These are phyloP conservation scores for Nothopassalora personata DNA, from an alignment of 2,329 filamentous ascomycete species.

Conservation along the genomic window DNA sequence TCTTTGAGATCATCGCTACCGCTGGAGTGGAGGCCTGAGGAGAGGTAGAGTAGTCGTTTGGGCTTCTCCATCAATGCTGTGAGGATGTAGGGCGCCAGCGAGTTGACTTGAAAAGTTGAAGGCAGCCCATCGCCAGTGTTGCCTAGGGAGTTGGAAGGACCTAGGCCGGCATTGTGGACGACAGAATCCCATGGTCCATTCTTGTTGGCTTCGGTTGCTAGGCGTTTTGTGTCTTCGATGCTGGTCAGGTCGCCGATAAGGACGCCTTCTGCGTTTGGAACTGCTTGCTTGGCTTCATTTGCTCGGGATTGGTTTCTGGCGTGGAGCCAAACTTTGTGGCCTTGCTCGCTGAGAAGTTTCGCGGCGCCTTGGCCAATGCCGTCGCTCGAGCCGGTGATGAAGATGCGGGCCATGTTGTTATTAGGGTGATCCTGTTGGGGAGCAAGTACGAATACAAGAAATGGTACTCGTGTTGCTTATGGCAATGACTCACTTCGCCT, in stretches of 20 bases:
- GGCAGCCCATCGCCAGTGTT: constrained; percentile 47
- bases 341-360: constrained; percentile 45
- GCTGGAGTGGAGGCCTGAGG: constrained; percentile 47
- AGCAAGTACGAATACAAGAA: not conserved
- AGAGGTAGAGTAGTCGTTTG: constrained; percentile 49
- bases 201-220: constrained; percentile 49
- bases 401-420: constrained; percentile 41
- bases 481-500: too few species aligned
- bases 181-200: constrained; percentile 50
- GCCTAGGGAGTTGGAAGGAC: constrained; percentile 38
- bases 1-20: constrained; percentile 43
- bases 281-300: constrained; percentile 43
- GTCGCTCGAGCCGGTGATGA: constrained; percentile 56
- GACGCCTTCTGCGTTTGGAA: constrained; percentile 48
- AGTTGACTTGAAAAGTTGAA: constrained; percentile 52
- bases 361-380: constrained; percentile 52
- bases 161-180: constrained; percentile 54
- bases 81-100: constrained; percentile 53
- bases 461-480: too few species aligned
- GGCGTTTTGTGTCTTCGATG: constrained; percentile 46
- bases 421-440: not conserved
- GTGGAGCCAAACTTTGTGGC: constrained; percentile 54
- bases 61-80: constrained; percentile 48
- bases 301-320: constrained; percentile 53
- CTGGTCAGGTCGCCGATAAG: constrained; percentile 51